Percentiles rank a stretch among this genome's conserved stretches.
Conservation (phyloP, 2,329 filamentous ascomycete genomes). For the Metarhizium brunneum region DNA sequence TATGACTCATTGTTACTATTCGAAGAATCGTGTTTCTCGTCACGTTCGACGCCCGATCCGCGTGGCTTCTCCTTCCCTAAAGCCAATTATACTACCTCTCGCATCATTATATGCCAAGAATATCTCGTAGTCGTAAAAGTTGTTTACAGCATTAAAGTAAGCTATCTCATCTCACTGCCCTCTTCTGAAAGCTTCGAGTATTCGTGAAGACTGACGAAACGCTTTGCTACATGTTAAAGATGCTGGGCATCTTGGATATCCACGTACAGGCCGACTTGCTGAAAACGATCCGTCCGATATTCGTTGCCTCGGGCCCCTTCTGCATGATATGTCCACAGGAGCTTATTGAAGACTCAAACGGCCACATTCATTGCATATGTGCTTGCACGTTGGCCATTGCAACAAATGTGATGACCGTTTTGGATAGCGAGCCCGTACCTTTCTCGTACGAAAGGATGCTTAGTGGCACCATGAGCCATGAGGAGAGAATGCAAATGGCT, state of each 20-base stretch:
- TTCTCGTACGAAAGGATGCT: background rate
- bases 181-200: too few species aligned
- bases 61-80: too few species aligned
- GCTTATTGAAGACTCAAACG: background rate
- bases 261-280: background rate
- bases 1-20: too few species aligned
- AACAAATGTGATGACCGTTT: background rate
- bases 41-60: too few species aligned
- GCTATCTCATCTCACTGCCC: too few species aligned
- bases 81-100: too few species aligned
- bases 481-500: background rate
- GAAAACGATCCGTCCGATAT: conserved; percentile 1
- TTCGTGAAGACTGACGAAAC: too few species aligned
- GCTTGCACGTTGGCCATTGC: conserved; percentile 3
- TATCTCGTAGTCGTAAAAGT: too few species aligned
- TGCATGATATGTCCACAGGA: conserved; percentile 1
- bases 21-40: too few species aligned
- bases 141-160: too few species aligned
- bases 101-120: too few species aligned
- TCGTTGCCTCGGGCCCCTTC: conserved; percentile 2
- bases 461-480: background rate
- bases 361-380: background rate
- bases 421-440: background rate
- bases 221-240: background rate
- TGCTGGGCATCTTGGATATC: background rate